Conservation (phyloP, 2,329 filamentous ascomycete genomes). For the Neocatenulostroma microsporum region DNA sequence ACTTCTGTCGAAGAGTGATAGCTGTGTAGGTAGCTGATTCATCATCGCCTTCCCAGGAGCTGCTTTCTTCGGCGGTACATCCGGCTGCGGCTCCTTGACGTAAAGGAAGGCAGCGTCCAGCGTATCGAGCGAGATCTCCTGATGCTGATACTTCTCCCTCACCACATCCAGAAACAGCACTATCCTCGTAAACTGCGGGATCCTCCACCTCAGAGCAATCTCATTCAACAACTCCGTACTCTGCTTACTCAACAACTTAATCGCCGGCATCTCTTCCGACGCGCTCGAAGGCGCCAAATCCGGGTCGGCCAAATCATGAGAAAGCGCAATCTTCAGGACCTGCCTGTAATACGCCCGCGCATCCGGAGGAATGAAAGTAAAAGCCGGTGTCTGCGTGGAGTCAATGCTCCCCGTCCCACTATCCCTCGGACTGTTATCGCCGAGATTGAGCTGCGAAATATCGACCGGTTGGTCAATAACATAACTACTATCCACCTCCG, state of each 20-base stretch:
- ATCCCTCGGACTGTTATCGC: slow-evolving; percentile 38
- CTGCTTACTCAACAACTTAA: slow-evolving; percentile 61
- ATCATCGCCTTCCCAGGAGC: too few relatives aligned
- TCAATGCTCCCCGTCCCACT: slow-evolving; percentile 22
- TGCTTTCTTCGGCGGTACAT: slow-evolving; percentile 52
- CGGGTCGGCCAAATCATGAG: slow-evolving; percentile 51
- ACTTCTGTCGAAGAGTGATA: slow-evolving; percentile 42
- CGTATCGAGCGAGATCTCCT: slow-evolving; percentile 71
- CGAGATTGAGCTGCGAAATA: slow-evolving; percentile 58
- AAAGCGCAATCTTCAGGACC: slow-evolving; percentile 68
- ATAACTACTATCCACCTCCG: slow-evolving; percentile 40
- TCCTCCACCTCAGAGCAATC: slow-evolving; percentile 77
- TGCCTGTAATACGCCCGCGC: slow-evolving; percentile 75
- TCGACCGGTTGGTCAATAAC: slow-evolving; percentile 61
- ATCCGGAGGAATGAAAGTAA: slow-evolving; percentile 84
- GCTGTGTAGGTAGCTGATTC: slow-evolving; percentile 29
- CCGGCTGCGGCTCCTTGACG: slow-evolving; percentile 59
- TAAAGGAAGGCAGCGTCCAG: slow-evolving; percentile 77
- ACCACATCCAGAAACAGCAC: slow-evolving; percentile 79
- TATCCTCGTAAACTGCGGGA: slow-evolving; percentile 72
- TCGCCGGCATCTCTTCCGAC: slow-evolving; percentile 40
- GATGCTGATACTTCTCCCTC: slow-evolving; percentile 74
- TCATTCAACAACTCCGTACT: slow-evolving; percentile 79
- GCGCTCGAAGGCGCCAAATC: slow-evolving; percentile 44
- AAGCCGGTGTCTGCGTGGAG: slow-evolving; percentile 41